Evolutionary conservation across 768 basidiomycete genomes (phyloP).

Genomic region (Xerocomus spinulosus): DNA sequence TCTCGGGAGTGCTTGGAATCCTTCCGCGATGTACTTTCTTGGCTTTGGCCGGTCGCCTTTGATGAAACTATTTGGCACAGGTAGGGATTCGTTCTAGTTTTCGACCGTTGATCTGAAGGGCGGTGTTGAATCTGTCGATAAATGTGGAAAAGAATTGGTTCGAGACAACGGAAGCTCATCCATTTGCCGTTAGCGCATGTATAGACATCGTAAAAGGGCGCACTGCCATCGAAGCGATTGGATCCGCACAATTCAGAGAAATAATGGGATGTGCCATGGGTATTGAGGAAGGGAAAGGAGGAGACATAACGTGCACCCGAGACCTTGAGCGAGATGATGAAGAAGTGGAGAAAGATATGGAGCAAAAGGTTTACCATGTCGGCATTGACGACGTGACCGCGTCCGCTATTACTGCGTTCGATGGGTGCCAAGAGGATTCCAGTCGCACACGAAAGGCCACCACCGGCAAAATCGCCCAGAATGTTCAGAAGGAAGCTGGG

Average conservation of each 20-base stretch:
- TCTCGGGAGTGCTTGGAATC: constrained; percentile 55
- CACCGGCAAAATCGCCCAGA: constrained; percentile 80
- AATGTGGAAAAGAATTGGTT: constrained; percentile 68
- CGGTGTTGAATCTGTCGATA: constrained; percentile 47
- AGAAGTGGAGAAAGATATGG: not conserved
- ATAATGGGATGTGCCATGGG: constrained; percentile 29
- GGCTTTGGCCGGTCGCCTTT: constrained; percentile 54
- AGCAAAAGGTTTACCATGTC: constrained; percentile 59
- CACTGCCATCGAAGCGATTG: constrained; percentile 68
- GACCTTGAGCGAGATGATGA: constrained; percentile 44
- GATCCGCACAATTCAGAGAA: constrained; percentile 46
- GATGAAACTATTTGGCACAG: constrained; percentile 40
- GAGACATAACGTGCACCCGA: constrained; percentile 77
- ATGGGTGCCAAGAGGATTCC: constrained; percentile 74
- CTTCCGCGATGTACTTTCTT: constrained; percentile 53
- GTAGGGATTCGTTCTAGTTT: constrained; percentile 54
- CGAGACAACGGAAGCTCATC: constrained; percentile 75
- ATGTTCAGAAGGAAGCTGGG: constrained; percentile 73
- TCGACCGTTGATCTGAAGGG: constrained; percentile 40
- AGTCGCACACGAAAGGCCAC: constrained; percentile 64
- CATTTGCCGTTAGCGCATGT: constrained; percentile 65
- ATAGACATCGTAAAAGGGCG: constrained; percentile 76
- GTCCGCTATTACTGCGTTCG: constrained; percentile 58
- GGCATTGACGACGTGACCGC: constrained; percentile 67
- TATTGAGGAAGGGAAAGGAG: constrained; percentile 59